Evolutionary conservation across 1,139 yeast species (phyloP).

Genomic region (Ogataea hybrid): DNA sequence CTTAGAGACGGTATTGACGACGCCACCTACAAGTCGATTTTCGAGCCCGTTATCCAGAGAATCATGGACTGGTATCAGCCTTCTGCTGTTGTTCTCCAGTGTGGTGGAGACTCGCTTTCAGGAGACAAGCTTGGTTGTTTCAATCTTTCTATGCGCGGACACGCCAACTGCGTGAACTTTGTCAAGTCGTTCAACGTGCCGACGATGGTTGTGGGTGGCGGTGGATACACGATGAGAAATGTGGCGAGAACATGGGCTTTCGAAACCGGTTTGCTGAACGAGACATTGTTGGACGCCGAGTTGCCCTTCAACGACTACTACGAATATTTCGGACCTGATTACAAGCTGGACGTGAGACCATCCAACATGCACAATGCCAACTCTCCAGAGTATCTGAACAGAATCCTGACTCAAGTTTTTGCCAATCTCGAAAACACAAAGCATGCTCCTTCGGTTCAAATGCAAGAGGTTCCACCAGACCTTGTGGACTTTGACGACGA

Average conservation of each 20-base stretch:
- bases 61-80: constrained; percentile 65
- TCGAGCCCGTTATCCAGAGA: constrained; percentile 82
- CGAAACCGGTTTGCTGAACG: constrained; percentile 86
- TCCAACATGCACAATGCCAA: constrained; percentile 97
- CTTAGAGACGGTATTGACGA: constrained; percentile 94
- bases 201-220: constrained; percentile 91
- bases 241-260: constrained; percentile 94
- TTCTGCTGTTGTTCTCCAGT: constrained; percentile 89
- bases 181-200: constrained; percentile 87
- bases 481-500: constrained; percentile 81
- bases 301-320: constrained; percentile 95
- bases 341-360: constrained; percentile 88
- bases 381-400: constrained; percentile 87
- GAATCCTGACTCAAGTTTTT: constrained; percentile 74
- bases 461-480: constrained; percentile 87
- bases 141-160: constrained; percentile 86
- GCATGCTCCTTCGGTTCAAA: constrained; percentile 94
- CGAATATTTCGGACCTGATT: constrained; percentile 97
- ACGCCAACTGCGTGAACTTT: constrained; percentile 91
- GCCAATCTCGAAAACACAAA: constrained; percentile 82
- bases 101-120: constrained; percentile 96
- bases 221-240: constrained; percentile 96
- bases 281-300: constrained; percentile 74
- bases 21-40: constrained; percentile 82
- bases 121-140: constrained; percentile 94